These are phyloP conservation scores for Eimeria nieschulzi DNA, from an alignment of 169 alveolate species.

Conservation along the genomic window DNA sequence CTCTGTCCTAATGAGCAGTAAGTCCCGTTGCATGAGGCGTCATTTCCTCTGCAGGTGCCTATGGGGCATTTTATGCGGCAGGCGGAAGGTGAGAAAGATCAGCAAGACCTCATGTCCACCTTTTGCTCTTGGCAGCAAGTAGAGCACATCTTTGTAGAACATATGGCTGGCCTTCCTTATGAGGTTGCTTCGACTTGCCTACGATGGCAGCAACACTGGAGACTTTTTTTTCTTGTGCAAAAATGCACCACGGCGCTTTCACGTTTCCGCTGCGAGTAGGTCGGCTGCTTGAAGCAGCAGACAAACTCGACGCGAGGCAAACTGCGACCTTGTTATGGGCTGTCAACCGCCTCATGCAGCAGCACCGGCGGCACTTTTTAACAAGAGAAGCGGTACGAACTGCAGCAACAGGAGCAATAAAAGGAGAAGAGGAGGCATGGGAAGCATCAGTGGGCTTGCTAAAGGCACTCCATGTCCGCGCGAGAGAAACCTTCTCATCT, in stretches of 20 bases:
- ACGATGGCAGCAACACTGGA: too few relatives aligned
- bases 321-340: not conserved
- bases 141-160: too few relatives aligned
- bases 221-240: too few relatives aligned
- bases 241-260: too few relatives aligned
- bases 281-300: not conserved
- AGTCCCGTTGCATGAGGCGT: too few relatives aligned
- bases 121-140: too few relatives aligned
- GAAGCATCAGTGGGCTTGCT: not conserved
- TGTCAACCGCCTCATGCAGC: not conserved
- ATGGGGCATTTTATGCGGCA: not conserved
- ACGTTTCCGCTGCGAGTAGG: not conserved
- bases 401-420: not conserved
- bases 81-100: not conserved
- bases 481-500: not conserved
- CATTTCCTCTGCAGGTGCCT: not conserved
- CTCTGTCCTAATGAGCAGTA: constrained; percentile 13
- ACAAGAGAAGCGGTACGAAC: not conserved
- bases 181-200: too few relatives aligned
- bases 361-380: not conserved
- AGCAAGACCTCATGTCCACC: too few relatives aligned
- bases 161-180: too few relatives aligned
- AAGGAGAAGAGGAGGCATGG: not conserved
- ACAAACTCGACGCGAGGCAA: not conserved
- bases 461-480: not conserved